These are phyloP conservation scores for Rhodofomes roseus DNA, from an alignment of 1,284 basidiomycete species.

Conservation along the genomic window DNA sequence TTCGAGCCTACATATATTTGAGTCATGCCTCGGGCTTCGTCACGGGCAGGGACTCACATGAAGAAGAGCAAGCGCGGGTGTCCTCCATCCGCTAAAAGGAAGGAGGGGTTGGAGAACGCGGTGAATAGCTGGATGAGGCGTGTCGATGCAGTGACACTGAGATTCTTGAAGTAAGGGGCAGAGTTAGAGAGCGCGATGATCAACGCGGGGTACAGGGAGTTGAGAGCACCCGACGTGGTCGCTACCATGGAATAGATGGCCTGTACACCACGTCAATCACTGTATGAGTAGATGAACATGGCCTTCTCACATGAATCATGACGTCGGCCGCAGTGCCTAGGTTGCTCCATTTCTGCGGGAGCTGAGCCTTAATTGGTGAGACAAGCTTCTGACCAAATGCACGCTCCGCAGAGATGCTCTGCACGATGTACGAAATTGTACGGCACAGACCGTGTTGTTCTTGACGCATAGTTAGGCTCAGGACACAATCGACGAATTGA, in stretches of 20 bases:
- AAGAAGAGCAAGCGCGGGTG: slow-evolving; percentile 92
- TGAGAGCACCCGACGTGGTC: slow-evolving; percentile 79
- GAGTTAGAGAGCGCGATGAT: slow-evolving; percentile 88
- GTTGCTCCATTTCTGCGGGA: slow-evolving; percentile 74
- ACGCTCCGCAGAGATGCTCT: slow-evolving; percentile 84
- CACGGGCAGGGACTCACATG: slow-evolving; percentile 44
- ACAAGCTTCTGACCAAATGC: slow-evolving; percentile 70
- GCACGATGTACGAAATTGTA: slow-evolving; percentile 87
- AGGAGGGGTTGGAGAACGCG: slow-evolving; percentile 85
- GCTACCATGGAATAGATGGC: slow-evolving; percentile 87
- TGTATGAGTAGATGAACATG: neutral
- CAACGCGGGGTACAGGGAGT: slow-evolving; percentile 86
- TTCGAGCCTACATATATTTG: slow-evolving; percentile 64
- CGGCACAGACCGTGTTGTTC: slow-evolving; percentile 91
- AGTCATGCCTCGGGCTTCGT: neutral
- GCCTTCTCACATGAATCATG: slow-evolving; percentile 67
- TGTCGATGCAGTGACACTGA: slow-evolving; percentile 80
- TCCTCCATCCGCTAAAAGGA: slow-evolving; percentile 90
- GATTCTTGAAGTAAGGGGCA: slow-evolving; percentile 80
- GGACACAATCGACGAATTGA: neutral
- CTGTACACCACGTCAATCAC: slow-evolving; percentile 31
- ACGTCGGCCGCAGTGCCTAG: slow-evolving; percentile 82
- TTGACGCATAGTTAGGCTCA: slow-evolving; percentile 22
- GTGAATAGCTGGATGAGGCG: slow-evolving; percentile 85
- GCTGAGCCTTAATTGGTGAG: slow-evolving; percentile 54